These are phyloP conservation scores for Colletotrichum zoysiae DNA, from an alignment of 2,329 filamentous ascomycete species.

Conservation along the genomic window DNA sequence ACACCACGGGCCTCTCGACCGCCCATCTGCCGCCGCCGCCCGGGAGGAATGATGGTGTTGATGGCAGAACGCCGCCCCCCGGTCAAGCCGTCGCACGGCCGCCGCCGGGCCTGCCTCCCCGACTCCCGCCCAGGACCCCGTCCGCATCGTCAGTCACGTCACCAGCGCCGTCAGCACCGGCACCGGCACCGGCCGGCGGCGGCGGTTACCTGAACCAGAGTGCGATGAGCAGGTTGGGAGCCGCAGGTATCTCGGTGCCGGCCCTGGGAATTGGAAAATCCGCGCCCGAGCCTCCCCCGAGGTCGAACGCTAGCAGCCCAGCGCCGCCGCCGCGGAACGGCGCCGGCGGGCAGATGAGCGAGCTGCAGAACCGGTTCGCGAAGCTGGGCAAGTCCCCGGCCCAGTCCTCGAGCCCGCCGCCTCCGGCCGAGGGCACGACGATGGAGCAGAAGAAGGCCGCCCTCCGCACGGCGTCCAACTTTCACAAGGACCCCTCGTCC, in stretches of 20 bases:
- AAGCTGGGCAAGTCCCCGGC: slow-evolving; percentile 58
- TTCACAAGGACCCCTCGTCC: slow-evolving; percentile 71
- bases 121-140: slow-evolving; percentile 67
- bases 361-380: slow-evolving; percentile 77
- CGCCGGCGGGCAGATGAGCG: slow-evolving; percentile 64
- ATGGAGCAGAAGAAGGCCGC: slow-evolving; percentile 76
- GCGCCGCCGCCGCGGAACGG: slow-evolving; percentile 46
- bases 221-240: slow-evolving; percentile 75
- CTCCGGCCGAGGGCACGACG: slow-evolving; percentile 64
- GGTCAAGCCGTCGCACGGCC: slow-evolving; percentile 46
- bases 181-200: slow-evolving; percentile 52
- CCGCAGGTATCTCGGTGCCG: slow-evolving; percentile 83
- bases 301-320: slow-evolving; percentile 48
- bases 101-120: slow-evolving; percentile 78
- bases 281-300: slow-evolving; percentile 43
- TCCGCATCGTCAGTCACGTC: slow-evolving; percentile 46
- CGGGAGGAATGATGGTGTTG: slow-evolving; percentile 60
- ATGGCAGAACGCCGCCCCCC: slow-evolving; percentile 49
- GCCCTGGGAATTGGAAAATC: slow-evolving; percentile 76
- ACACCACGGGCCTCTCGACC: slow-evolving; percentile 80
- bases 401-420: slow-evolving; percentile 47
- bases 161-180: slow-evolving; percentile 57
- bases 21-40: slow-evolving; percentile 79
- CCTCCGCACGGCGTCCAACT: slow-evolving; percentile 68
- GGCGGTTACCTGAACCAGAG: slow-evolving; percentile 61